Evolutionary conservation across 2,329 filamentous ascomycete species (phyloP).

Genomic region (Cyphellophora europaea): DNA sequence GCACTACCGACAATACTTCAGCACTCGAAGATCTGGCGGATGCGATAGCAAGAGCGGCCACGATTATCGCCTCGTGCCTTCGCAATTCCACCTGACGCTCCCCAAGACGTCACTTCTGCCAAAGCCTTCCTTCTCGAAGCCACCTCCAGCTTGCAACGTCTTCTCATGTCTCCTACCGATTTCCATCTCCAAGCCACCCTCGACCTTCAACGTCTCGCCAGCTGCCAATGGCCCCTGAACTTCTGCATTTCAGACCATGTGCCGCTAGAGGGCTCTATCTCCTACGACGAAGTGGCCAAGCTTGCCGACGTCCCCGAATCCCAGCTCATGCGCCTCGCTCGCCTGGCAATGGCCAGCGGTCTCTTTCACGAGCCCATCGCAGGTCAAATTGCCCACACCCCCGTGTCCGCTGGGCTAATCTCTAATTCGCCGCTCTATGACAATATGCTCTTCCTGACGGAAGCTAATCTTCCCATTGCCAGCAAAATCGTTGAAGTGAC

Average conservation of each 20-base stretch:
- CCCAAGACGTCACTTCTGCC: neutral
- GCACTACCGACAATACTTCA: too few species aligned
- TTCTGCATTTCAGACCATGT: slow-evolving; percentile 13
- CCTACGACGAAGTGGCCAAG: slow-evolving; percentile 32
- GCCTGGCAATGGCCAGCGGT: slow-evolving; percentile 24
- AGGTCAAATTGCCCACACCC: slow-evolving; percentile 28
- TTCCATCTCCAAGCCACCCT: neutral
- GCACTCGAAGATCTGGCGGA: too few species aligned
- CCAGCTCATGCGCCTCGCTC: slow-evolving; percentile 28
- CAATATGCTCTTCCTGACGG: neutral
- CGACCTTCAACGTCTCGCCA: neutral
- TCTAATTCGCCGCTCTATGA: slow-evolving; percentile 13
- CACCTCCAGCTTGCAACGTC: neutral
- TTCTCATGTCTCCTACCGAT: neutral
- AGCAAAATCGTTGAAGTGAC: neutral
- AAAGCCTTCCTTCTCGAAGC: neutral
- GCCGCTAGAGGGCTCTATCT: slow-evolving; percentile 27
- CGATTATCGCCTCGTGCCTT: too few species aligned
- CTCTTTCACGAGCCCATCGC: slow-evolving; percentile 27
- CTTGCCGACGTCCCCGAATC: slow-evolving; percentile 29
- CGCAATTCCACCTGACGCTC: neutral
- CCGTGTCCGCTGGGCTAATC: slow-evolving; percentile 30
- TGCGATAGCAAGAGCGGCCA: too few species aligned
- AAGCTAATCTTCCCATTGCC: neutral
- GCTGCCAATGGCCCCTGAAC: neutral